Percentiles rank a stretch among this genome's conserved stretches.
phyloP scores from a whole-genome alignment of 495 filamentous ascomycete genomes.

The Elasticomyces elasticus region DNA sequence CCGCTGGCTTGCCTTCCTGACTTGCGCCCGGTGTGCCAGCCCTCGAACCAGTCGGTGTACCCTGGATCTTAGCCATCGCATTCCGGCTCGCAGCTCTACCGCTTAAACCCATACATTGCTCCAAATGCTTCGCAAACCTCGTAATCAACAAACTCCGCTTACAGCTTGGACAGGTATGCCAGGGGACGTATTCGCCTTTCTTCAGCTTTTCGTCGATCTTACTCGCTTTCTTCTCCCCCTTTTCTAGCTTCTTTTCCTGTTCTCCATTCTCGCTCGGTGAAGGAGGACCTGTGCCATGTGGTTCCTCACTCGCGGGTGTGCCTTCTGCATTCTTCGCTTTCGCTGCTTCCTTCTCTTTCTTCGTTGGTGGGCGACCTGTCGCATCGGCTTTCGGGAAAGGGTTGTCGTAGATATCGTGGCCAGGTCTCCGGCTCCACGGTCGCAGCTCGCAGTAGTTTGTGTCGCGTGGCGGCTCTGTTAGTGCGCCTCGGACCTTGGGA shows the following conservation, averaged over 20 bases:
- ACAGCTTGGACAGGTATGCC: conserved; percentile 58
- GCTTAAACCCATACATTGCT: conserved; percentile 67
- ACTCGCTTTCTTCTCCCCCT: conserved; percentile 43
- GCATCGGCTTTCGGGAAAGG: conserved; percentile 52
- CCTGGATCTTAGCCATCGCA: conserved; percentile 32
- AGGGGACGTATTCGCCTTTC: conserved; percentile 59
- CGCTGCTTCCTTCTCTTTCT: conserved; percentile 38
- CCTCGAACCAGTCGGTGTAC: neutral
- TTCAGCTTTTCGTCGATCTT: conserved; percentile 34
- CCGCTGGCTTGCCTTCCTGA: conserved; percentile 35
- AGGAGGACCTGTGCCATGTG: conserved; percentile 17
- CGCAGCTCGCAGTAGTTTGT: conserved; percentile 61
- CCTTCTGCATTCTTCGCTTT: conserved; percentile 27
- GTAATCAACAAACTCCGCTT: conserved; percentile 51
- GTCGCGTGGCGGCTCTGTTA: conserved; percentile 21
- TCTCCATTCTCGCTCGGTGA: conserved; percentile 26
- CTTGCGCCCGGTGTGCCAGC: conserved; percentile 44
- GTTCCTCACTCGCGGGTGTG: conserved; percentile 26
- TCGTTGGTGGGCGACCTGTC: conserved; percentile 47
- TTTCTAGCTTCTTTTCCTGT: conserved; percentile 22
- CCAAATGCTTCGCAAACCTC: conserved; percentile 62
- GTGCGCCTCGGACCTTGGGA: conserved; percentile 26
- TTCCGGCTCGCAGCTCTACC: conserved; percentile 54
- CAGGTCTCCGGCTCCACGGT: conserved; percentile 60
- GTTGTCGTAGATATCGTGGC: conserved; percentile 76